These are phyloP conservation scores for Colletotrichum sp. DNA, from an alignment of 2,329 filamentous ascomycete species.

Conservation along the genomic window DNA sequence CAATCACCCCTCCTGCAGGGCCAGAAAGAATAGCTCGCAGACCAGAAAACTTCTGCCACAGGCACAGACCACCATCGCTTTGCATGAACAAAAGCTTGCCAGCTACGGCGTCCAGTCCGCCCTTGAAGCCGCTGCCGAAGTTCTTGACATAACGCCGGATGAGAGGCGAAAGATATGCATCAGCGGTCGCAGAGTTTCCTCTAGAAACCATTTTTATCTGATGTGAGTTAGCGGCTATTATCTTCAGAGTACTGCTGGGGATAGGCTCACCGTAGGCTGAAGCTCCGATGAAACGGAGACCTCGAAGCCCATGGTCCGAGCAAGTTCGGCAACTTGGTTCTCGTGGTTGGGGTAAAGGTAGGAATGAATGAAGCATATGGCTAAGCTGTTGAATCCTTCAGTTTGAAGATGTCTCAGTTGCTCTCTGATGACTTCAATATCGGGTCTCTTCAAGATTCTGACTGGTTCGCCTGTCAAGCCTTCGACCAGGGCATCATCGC, in stretches of 20 bases:
- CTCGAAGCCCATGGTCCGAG: constrained; percentile 63
- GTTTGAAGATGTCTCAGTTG: constrained; percentile 65
- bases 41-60: constrained; percentile 65
- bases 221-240: accelerated
- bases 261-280: constrained; percentile 72
- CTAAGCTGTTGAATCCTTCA: constrained; percentile 56
- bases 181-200: constrained; percentile 71
- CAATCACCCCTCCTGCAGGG: constrained; percentile 74
- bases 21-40: constrained; percentile 70
- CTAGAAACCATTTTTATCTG: constrained; percentile 70
- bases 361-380: constrained; percentile 74
- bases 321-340: constrained; percentile 37
- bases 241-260: constrained; percentile 3
- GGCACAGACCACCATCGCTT: constrained; percentile 46
- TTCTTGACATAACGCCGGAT: constrained; percentile 72
- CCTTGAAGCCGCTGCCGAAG: constrained; percentile 69
- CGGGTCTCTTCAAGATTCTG: constrained; percentile 61
- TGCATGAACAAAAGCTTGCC: constrained; percentile 63
- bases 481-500: constrained; percentile 53
- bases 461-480: constrained; percentile 71
- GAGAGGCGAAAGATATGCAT: constrained; percentile 74
- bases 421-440: constrained; percentile 50
- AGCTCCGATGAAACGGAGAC: constrained; percentile 61
- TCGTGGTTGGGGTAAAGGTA: constrained; percentile 67
- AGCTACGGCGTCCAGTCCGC: constrained; percentile 61